Evolutionary conservation across 2,329 filamentous ascomycete genomes (phyloP).

Genomic region (Ophiocordyceps camponoti-leonardi): DNA sequence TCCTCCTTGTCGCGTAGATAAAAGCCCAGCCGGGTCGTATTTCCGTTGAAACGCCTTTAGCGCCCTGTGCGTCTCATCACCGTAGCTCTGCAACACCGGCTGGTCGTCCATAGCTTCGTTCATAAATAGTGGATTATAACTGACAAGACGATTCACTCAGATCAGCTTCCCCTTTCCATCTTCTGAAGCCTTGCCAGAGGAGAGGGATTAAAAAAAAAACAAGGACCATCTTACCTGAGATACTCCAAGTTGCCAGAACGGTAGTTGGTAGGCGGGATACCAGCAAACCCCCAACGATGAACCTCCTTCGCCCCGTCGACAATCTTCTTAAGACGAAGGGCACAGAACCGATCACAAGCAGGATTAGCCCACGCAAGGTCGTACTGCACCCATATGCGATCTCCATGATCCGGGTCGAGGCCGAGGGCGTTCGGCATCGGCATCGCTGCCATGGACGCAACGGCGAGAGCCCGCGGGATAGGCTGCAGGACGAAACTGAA

Average conservation of each 20-base stretch:
- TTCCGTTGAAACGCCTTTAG: constrained; percentile 3
- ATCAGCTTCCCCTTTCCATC: too few relatives aligned
- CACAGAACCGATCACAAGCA: constrained; percentile 6
- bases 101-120: constrained; percentile 7
- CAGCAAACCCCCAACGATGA: constrained; percentile 4
- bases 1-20: constrained; percentile 3
- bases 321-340: constrained; percentile 1
- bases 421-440: constrained; percentile 8
- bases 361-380: constrained; percentile 9
- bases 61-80: constrained; percentile 2
- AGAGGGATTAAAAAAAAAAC: too few relatives aligned
- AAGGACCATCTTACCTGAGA: too few relatives aligned
- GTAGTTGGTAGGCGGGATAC: constrained; percentile 7
- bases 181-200: too few relatives aligned
- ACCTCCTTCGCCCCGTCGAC: constrained; percentile 4
- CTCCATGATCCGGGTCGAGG: constrained; percentile 8
- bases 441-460: neutral
- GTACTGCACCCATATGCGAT: constrained; percentile 15
- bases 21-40: constrained; percentile 5
- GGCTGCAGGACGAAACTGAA: constrained; percentile 6
- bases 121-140: constrained; percentile 10
- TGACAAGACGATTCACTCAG: too few relatives aligned
- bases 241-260: constrained; percentile 5
- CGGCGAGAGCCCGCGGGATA: constrained; percentile 4
- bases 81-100: constrained; percentile 6